Percentiles rank a stretch among this genome's conserved stretches.
Evolutionary conservation across 139 green algal species (phyloP).

Genomic region (Bryopsis sp.): DNA sequence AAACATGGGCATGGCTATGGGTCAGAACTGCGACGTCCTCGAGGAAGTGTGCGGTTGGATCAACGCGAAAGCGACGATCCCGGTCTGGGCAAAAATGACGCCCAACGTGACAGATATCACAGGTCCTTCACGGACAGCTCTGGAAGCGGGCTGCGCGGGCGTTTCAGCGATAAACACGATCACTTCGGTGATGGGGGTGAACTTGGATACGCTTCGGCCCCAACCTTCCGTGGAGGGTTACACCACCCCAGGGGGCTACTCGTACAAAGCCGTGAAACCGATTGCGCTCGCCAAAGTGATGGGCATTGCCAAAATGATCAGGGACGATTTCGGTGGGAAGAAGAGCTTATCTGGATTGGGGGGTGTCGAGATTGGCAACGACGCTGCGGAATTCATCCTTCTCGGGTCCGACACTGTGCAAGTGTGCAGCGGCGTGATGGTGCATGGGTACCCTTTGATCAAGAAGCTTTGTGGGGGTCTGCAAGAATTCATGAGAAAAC

Average conservation of each 20-base stretch:
- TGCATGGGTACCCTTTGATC: slow-evolving; percentile 89
- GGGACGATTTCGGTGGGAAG: slow-evolving; percentile 42
- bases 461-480: slow-evolving; percentile 82
- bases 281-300: slow-evolving; percentile 88
- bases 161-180: slow-evolving; percentile 87
- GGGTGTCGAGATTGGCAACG: slow-evolving; percentile 81
- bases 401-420: slow-evolving; percentile 89
- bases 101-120: slow-evolving; percentile 96
- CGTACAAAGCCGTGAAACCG: slow-evolving; percentile 84
- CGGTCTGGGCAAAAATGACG: slow-evolving; percentile 99
- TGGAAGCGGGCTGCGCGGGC: slow-evolving; percentile 50
- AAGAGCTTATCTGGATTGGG: slow-evolving; percentile 73
- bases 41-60: slow-evolving; percentile 80
- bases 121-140: slow-evolving; percentile 38
- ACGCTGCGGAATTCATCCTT: slow-evolving; percentile 95
- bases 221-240: slow-evolving; percentile 54
- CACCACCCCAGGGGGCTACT: slow-evolving; percentile 72
- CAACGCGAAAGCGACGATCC: slow-evolving; percentile 63
- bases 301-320: slow-evolving; percentile 56
- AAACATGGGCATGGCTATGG: slow-evolving; percentile 74
- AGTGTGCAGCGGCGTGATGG: slow-evolving; percentile 97
- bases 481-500: slow-evolving; percentile 68
- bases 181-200: slow-evolving; percentile 84
- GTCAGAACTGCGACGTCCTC: slow-evolving; percentile 41
- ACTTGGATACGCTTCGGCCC: slow-evolving; percentile 83